A percentile compares a stretch with the other conserved stretches of the same genome.
Evolutionary conservation across 805 yeast species (phyloP).

Genomic region (Myxozyma monticola): DNA sequence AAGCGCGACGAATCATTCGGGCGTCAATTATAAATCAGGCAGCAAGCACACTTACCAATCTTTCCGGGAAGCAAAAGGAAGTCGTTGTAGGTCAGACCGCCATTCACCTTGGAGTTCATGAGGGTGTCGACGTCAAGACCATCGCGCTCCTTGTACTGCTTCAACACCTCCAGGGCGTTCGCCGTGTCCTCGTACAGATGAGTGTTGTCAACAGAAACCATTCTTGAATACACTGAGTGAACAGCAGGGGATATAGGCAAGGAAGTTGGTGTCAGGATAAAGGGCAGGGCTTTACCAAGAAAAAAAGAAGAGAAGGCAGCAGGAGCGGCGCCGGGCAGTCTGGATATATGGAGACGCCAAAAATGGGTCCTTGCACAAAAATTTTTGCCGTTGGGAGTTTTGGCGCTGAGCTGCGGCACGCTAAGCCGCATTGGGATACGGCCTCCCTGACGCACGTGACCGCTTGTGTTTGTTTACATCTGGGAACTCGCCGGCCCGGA

Average conservation of each 20-base stretch:
- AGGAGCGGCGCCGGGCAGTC: too few species aligned
- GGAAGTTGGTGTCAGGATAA: slow-evolving; percentile 11
- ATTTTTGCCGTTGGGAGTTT: slow-evolving; percentile 10
- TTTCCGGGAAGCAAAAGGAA: slow-evolving; percentile 93
- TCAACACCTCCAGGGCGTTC: slow-evolving; percentile 64
- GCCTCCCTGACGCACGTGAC: neutral
- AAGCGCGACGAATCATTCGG: neutral
- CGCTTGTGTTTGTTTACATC: neutral
- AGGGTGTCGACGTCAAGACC: slow-evolving; percentile 81
- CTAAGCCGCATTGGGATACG: neutral
- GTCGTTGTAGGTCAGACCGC: slow-evolving; percentile 97
- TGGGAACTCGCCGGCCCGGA: too few species aligned
- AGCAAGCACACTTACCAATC: slow-evolving; percentile 48
- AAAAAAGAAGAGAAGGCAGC: slow-evolving; percentile 1
- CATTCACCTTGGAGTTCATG: slow-evolving; percentile 86
- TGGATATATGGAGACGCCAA: too few species aligned
- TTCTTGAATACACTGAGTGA: neutral
- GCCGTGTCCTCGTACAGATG: slow-evolving; percentile 24
- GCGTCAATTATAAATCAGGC: neutral
- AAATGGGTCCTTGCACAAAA: too few species aligned
- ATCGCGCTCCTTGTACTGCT: slow-evolving; percentile 68
- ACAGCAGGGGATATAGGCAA: neutral
- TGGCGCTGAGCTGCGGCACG: too few species aligned
- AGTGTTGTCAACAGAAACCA: slow-evolving; percentile 23
- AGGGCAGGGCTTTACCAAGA: slow-evolving; percentile 22